Evolutionary conservation across 768 basidiomycete genomes (phyloP), one percentile per base, ranked within the genome.

Genomic region (Tricholoma sp.): DNA sequence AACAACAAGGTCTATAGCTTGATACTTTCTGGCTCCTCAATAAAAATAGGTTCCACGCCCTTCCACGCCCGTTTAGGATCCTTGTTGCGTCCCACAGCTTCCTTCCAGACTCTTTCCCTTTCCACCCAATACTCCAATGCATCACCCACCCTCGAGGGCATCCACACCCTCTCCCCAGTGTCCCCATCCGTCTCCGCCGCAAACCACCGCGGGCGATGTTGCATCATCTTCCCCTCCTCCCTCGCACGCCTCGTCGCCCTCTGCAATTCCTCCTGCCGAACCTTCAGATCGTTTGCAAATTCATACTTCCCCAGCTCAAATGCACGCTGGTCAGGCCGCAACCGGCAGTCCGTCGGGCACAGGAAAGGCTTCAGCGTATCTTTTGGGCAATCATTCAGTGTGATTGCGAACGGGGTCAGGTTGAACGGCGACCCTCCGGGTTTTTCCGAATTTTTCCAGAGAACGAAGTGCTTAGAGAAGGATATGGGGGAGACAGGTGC

Each of bases 401-500:
- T 92, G 59, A 97, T 83, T 1, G 96, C 94, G 67, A 88, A 98
- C 0, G 94, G 95, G 0, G 95, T 96, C 18, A 98, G 81, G 70
- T 97, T 97, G 78, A 98, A 98, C 0, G 95, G 96, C 10, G 88
- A 85, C 0, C 78, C 79, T 1, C 77, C 74, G 0, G 78, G 78
- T 66, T 97, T 97, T 55, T 85, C 83, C 18, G 92, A 92, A 72
- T 98, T 98, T 57, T 91, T 80, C 95, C 95, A 98, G 2, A 98
- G 80, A 0, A 96, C 78, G 57, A 94, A 80, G 8, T 7, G 59
- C 3, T 49, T 47, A 9, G 53, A 53, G 6, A 52, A 20, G 4
- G 58, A 44, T 5, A 57, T 52, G 11, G 50, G 32, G 9, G 55
- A 91, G 64, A 92, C 88, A 12, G 82, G 81, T 41, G 81, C 70